Evolutionary conservation across 768 basidiomycete genomes (phyloP).

Genomic region (Leccinum barrowsii): DNA sequence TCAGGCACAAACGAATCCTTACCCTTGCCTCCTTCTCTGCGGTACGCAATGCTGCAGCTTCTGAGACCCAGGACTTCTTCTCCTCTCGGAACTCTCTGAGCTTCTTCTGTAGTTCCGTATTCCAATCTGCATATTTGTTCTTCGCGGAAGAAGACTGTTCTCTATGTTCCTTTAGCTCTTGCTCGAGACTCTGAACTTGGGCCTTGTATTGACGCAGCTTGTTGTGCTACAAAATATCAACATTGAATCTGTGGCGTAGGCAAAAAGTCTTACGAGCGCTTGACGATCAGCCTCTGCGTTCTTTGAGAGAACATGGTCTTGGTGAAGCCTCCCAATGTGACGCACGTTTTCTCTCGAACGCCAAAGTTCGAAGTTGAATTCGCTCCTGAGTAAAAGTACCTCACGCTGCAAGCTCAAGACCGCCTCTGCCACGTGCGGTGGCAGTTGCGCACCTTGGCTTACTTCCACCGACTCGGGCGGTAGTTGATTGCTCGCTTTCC

Average conservation of each 20-base stretch:
- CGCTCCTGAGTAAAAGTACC: slow-evolving; percentile 68
- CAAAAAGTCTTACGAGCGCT: slow-evolving; percentile 56
- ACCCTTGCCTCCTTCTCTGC: slow-evolving; percentile 72
- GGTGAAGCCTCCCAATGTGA: slow-evolving; percentile 78
- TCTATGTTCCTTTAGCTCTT: slow-evolving; percentile 69
- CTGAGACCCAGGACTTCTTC: slow-evolving; percentile 70
- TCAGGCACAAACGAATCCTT: slow-evolving; percentile 1
- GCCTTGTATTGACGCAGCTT: slow-evolving; percentile 74
- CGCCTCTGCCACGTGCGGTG: slow-evolving; percentile 55
- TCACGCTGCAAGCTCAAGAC: slow-evolving; percentile 74
- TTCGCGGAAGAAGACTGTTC: slow-evolving; percentile 69
- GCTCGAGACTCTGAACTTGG: slow-evolving; percentile 63
- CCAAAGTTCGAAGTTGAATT: slow-evolving; percentile 86
- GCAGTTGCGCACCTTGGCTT: slow-evolving; percentile 26
- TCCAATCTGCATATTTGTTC: slow-evolving; percentile 82
- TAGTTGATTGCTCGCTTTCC: slow-evolving; percentile 15
- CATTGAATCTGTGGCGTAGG: not conserved
- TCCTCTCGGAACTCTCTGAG: slow-evolving; percentile 73
- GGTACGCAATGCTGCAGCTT: slow-evolving; percentile 64
- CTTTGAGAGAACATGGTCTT: slow-evolving; percentile 66
- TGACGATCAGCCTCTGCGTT: slow-evolving; percentile 81
- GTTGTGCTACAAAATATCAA: slow-evolving; percentile 56
- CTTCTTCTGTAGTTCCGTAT: slow-evolving; percentile 74
- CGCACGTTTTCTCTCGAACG: slow-evolving; percentile 74
- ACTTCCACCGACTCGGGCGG: slow-evolving; percentile 16